These are phyloP conservation scores for Wallemia mellicola DNA, from an alignment of 1,284 basidiomycete species.

Conservation along the genomic window DNA sequence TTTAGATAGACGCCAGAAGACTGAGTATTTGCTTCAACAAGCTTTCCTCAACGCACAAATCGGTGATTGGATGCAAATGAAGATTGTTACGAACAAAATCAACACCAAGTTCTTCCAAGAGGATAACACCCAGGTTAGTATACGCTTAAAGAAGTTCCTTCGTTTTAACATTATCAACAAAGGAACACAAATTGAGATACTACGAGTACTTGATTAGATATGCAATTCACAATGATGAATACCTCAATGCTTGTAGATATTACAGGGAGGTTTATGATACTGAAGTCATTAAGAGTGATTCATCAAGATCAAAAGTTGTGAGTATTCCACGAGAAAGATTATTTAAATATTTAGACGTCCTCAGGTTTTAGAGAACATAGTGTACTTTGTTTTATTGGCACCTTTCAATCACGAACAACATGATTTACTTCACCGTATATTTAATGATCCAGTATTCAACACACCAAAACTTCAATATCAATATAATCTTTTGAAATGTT, in stretches of 20 bases:
- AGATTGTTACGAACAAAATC: constrained; percentile 74
- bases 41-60: constrained; percentile 16
- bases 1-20: not conserved
- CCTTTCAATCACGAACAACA: constrained; percentile 91
- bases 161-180: no score
- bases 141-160: no score
- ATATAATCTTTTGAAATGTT: constrained; percentile 85
- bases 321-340: no score
- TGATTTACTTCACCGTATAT: constrained; percentile 76
- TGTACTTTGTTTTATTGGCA: constrained; percentile 76
- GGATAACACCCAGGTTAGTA: constrained; percentile 33
- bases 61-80: constrained; percentile 58
- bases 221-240: constrained; percentile 50
- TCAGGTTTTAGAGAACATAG: constrained; percentile 67
- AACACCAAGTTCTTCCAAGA: constrained; percentile 80
- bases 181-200: constrained; percentile 87
- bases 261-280: constrained; percentile 94
- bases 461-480: constrained; percentile 57
- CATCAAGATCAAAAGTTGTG: constrained; percentile 12
- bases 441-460: constrained; percentile 38
- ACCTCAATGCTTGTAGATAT: constrained; percentile 79
- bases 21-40: not conserved
- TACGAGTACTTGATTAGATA: constrained; percentile 92
- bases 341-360: no score
- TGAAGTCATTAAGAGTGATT: constrained; percentile 57